Evolutionary conservation across 768 basidiomycete species (phyloP).

Genomic region (Panaeolus cyanescens): DNA sequence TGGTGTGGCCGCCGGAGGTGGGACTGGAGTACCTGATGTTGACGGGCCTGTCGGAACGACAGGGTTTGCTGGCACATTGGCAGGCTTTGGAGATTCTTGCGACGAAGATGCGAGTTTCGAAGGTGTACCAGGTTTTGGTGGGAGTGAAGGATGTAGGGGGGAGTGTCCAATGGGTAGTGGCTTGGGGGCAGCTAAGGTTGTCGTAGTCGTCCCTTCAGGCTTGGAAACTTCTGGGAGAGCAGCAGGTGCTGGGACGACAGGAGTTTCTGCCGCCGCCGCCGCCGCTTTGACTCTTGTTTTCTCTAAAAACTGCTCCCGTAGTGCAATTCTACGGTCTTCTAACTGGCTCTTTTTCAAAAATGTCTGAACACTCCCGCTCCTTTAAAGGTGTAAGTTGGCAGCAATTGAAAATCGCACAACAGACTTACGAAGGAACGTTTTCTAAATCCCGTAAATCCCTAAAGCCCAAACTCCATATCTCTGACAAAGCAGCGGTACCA

Average conservation of each 20-base stretch:
- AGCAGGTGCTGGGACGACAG: conserved; percentile 15
- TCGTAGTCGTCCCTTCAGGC: conserved; percentile 10
- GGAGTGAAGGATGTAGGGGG: conserved; percentile 68
- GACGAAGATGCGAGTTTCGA: conserved; percentile 29
- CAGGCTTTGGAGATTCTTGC: conserved; percentile 20
- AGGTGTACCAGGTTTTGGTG: conserved; percentile 63
- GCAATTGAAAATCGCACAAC: not conserved
- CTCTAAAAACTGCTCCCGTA: conserved; percentile 44
- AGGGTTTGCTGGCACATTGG: conserved; percentile 18
- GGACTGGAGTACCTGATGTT: conserved; percentile 28
- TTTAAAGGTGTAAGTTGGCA: conserved; percentile 23
- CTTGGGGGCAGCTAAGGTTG: conserved; percentile 25
- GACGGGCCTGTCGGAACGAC: conserved; percentile 22
- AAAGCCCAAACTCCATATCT: conserved; percentile 86
- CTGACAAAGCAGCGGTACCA: conserved; percentile 72
- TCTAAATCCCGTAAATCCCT: conserved; percentile 62
- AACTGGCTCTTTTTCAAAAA: conserved; percentile 72
- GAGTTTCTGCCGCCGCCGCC: conserved; percentile 21
- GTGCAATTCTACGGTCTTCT: conserved; percentile 63
- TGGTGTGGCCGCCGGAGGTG: conserved; percentile 25
- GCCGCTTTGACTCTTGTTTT: conserved; percentile 29
- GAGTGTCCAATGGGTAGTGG: conserved; percentile 35
- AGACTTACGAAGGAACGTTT: conserved; percentile 43
- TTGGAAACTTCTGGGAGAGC: conserved; percentile 2
- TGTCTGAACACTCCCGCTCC: conserved; percentile 73